Conservation (phyloP, 2,329 filamentous ascomycete species). For the Aspergillus oerlinghausenensis region DNA sequence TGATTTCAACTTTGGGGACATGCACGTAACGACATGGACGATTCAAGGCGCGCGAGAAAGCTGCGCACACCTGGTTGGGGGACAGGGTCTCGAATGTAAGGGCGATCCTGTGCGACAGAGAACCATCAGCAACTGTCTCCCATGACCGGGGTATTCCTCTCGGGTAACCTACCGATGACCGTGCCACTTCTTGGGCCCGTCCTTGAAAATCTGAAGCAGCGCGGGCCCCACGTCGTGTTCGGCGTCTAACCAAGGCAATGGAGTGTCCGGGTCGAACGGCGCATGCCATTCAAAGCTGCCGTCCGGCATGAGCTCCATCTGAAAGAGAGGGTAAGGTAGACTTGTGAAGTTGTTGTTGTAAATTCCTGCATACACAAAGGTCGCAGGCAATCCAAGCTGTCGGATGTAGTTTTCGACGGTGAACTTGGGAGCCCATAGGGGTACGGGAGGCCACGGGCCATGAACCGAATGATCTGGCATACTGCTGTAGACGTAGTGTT, state of each 20-base stretch:
- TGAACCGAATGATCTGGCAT: conserved; percentile 93
- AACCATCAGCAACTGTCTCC: conserved; percentile 8
- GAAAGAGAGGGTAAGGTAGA: conserved; percentile 86
- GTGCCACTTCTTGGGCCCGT: conserved; percentile 81
- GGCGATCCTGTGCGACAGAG: conserved; percentile 58
- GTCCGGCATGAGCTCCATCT: conserved; percentile 81
- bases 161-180: conserved; percentile 55
- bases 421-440: conserved; percentile 89
- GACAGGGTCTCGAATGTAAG: conserved; percentile 87
- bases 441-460: conserved; percentile 76
- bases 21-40: conserved; percentile 73
- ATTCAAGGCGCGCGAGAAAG: conserved; percentile 73
- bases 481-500: conserved; percentile 93
- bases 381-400: conserved; percentile 75
- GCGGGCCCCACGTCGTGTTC: conserved; percentile 94
- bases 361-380: conserved; percentile 93
- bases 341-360: conserved; percentile 99
- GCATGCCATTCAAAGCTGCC: conserved; percentile 90
- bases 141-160: not conserved
- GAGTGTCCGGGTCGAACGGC: conserved; percentile 84
- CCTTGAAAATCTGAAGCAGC: conserved; percentile 90
- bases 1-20: conserved; percentile 70
- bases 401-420: conserved; percentile 88
- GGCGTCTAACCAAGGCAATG: conserved; percentile 90
- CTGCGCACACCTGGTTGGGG: conserved; percentile 73